Evolutionary conservation across 1,139 yeast species (phyloP), one percentile per base, ranked within the genome.

Genomic region (Eremothecium coryli): DNA sequence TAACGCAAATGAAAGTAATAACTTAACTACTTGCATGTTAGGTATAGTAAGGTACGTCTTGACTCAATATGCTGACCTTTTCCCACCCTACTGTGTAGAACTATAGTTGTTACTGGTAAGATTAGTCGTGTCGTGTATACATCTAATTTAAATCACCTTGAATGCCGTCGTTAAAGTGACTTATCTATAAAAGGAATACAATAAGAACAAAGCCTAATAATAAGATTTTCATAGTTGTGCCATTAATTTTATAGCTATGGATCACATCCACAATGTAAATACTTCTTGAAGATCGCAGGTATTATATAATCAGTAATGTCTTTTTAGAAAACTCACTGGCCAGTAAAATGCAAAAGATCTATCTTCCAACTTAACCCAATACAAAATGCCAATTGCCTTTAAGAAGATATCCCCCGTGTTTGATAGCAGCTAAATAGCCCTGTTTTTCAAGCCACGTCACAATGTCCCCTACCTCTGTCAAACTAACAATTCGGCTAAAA

Each of bases 361-460:
- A n/a, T n/a, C n/a, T n/a, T n/a, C n/a, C n/a, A 18, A 18, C 13
- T 21, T 22, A 33, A 21, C 36, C 36, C 11, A 33, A 28, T 2
- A 35, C 30, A 28, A 39, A 42, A 46, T 68, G 78, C 90, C 90
- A 82, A 23, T 66, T 58, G 7, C 64, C 54, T 2, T 59, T 52
- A 0, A 70, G 68, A 65, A 71, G 66, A 38, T 63, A 70, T 0
- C 84, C 84, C 10, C 60, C 63, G 38, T 49, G 55, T 0, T 58
- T 58, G 0, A 72, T 71, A 16, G 44, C 45, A 3, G 36, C 36
- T 2, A 80, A 37, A 36, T 71, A 61, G 1, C 60, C 58, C 28
- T 70, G 66, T 4, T 60, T 55, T 3, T 54, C 43, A 14, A 82
- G 58, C 94, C 94, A 85, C 1, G 62, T 50, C 26, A 80, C 50